Conservation (phyloP, 2,329 filamentous ascomycete genomes). For the Neurospora sp. region DNA sequence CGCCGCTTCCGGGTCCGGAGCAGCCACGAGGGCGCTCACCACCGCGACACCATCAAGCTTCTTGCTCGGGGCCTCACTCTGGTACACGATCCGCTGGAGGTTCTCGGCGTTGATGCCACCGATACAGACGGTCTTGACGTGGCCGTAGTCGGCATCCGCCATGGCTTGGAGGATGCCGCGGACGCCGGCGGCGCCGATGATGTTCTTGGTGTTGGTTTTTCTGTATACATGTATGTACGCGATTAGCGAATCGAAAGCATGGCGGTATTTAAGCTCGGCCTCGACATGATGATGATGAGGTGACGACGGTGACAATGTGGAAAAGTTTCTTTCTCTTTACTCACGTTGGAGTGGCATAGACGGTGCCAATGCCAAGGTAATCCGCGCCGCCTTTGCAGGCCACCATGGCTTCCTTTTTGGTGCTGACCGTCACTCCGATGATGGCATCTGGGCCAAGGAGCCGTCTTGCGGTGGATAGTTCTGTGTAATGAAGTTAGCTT, state of each 20-base stretch:
- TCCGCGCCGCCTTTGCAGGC: conserved; percentile 72
- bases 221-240: conserved; percentile 27
- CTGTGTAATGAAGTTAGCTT: conserved; percentile 24
- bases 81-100: conserved; percentile 62
- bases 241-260: conserved; percentile 4
- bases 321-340: conserved; percentile 10
- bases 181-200: conserved; percentile 66
- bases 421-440: conserved; percentile 81
- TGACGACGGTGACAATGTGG: not conserved
- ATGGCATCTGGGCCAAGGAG: conserved; percentile 70
- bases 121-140: conserved; percentile 67
- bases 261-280: not conserved
- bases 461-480: conserved; percentile 54
- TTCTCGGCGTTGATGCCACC: conserved; percentile 78
- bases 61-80: conserved; percentile 48
- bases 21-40: conserved; percentile 79
- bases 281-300: conserved; percentile 7
- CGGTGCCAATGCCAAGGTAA: conserved; percentile 84
- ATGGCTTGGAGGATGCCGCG: conserved; percentile 57
- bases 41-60: conserved; percentile 73
- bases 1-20: conserved; percentile 54
- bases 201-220: conserved; percentile 78
- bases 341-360: conserved; percentile 72
- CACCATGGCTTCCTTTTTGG: conserved; percentile 57
- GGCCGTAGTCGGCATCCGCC: conserved; percentile 28